These are phyloP conservation scores for Gentiana macrophylla DNA, from an alignment of 257 asterid species.

Conservation along the genomic window DNA sequence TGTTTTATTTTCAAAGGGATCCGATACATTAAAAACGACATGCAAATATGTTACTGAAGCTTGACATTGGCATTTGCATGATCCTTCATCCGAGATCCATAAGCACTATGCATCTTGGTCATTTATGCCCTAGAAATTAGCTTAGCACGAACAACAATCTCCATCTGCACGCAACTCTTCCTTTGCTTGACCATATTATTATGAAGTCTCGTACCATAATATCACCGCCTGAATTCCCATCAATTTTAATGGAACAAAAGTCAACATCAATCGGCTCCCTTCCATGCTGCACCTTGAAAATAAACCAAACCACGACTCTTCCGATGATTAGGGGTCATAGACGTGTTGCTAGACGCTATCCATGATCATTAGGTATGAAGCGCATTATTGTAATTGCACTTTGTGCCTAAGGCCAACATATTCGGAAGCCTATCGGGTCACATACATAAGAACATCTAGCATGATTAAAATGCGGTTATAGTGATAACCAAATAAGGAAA, in stretches of 20 bases:
- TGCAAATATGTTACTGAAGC: constrained; percentile 34
- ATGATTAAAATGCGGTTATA: too few species aligned
- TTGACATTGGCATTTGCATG: constrained; percentile 40
- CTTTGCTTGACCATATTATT: constrained; percentile 40
- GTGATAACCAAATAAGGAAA: too few species aligned
- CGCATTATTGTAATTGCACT: too few species aligned
- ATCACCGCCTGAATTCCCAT: constrained; percentile 44
- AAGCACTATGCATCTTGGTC: constrained; percentile 34
- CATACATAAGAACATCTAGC: too few species aligned
- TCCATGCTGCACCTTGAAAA: constrained; percentile 71
- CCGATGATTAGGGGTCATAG: too few species aligned
- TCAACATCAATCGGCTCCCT: constrained; percentile 64
- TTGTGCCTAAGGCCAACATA: too few species aligned
- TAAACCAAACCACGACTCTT: constrained; percentile 15
- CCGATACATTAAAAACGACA: not conserved
- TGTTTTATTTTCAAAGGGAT: too few species aligned
- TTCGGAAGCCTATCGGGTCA: too few species aligned
- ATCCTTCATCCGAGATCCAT: constrained; percentile 55
- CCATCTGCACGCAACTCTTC: constrained; percentile 65
- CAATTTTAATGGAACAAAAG: constrained; percentile 55
- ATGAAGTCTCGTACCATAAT: constrained; percentile 57
- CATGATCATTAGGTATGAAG: too few species aligned
- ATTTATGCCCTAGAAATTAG: constrained; percentile 44
- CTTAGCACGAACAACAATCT: constrained; percentile 73
- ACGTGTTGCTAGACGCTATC: too few species aligned